Evolutionary conservation across 495 filamentous ascomycete genomes (phyloP).

Genomic region (Aspergillus wentii): DNA sequence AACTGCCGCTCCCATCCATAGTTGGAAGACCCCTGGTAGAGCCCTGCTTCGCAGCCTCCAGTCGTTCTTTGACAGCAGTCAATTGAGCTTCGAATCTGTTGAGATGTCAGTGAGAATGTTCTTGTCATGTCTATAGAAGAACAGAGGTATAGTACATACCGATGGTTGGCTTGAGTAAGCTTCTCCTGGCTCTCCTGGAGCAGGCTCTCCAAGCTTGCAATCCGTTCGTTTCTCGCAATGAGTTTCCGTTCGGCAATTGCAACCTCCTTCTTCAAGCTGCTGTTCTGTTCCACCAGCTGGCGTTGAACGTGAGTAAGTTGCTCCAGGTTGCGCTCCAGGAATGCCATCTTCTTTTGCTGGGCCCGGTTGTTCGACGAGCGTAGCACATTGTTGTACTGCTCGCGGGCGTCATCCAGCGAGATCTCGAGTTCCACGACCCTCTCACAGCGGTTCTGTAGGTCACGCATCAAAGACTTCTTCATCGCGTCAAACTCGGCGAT

Average conservation of each 20-base stretch:
- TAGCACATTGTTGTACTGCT: constrained; percentile 98
- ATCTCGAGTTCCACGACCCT: constrained; percentile 97
- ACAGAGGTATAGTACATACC: constrained; percentile 52
- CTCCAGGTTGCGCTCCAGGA: constrained; percentile 96
- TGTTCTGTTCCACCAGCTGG: constrained; percentile 96
- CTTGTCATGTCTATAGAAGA: neutral
- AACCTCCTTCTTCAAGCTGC: constrained; percentile 94
- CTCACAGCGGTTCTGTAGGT: constrained; percentile 96
- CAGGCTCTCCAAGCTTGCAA: constrained; percentile 83
- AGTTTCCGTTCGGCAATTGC: constrained; percentile 97
- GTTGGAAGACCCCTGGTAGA: constrained; percentile 75
- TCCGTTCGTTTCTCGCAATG: constrained; percentile 93
- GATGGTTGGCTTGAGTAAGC: constrained; percentile 88
- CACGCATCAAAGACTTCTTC: constrained; percentile 99
- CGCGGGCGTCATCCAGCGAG: constrained; percentile 89
- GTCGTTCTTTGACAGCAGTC: constrained; percentile 92
- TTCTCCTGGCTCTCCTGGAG: constrained; percentile 98
- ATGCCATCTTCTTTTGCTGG: constrained; percentile 99
- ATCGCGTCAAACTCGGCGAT: constrained; percentile 97
- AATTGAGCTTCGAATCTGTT: constrained; percentile 93
- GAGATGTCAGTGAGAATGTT: constrained; percentile 5
- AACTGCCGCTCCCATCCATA: constrained; percentile 55
- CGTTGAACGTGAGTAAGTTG: constrained; percentile 95
- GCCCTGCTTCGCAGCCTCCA: constrained; percentile 90
- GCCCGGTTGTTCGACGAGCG: constrained; percentile 93